Evolutionary conservation across 2,329 filamentous ascomycete genomes (phyloP), one percentile per base, ranked within the genome.

Genomic region (Herpotrichia juniperi): DNA sequence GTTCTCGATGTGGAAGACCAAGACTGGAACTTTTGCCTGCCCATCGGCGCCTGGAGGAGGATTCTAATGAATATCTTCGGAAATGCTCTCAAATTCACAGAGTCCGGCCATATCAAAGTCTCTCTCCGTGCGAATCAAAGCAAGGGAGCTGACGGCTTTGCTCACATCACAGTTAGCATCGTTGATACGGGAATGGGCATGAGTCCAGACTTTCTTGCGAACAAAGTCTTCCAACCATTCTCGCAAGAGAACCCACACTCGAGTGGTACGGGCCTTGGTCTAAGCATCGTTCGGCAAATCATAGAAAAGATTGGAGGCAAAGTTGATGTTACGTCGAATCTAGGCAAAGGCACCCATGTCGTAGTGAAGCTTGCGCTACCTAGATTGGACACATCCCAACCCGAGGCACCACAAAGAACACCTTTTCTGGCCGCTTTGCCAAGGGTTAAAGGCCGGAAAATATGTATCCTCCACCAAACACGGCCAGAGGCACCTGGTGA

Each of bases 21-120:
- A 2, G 63, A 70, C 24, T 83, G 80, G 79, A 57, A 64, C 1
- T 79, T 78, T 17, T 66, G 56, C n/a, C 58, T 71, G 12, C 76
- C 81, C 0, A 53, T 64, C 7, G 71, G 72, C 0, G 62, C 69
- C 4, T 73, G 68, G 68, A 64, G 63, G 43, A 53, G 72, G 28
- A 68, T 73, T 16, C 59, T 74, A 14, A 72, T 74, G 68, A 74
- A 74, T 19, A 39, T 74, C 2, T 67, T 74, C 26, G 69, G 70
- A 8, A 75, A 75, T 46, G 67, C 72, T 0, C 17, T 74, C 19
- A 74, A 74, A 32, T 74, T 69, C 35, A 74, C 71, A 0, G 26
- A 60, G 7, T 58, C 62, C 1, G 72, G 71, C 1, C 63, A 67
- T 14, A 63, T 74, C 2, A 53, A 59, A 14, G 52, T 74, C 3